Evolutionary conservation across 73 alveolate species (phyloP).

Genomic region (Paramecium pentaurelia): DNA sequence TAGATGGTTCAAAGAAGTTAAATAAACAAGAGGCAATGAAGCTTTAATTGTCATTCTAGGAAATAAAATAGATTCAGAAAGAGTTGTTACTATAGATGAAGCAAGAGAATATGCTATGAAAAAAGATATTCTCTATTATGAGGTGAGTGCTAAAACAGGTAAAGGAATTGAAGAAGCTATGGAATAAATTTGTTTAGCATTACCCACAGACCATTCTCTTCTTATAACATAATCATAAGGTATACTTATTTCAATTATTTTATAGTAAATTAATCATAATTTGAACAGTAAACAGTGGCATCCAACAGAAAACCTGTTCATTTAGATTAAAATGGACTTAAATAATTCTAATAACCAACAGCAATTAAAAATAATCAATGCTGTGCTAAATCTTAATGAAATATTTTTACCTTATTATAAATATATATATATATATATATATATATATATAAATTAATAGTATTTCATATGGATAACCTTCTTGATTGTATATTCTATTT

Average conservation of each 20-base stretch:
- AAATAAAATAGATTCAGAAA: slow-evolving; percentile 78
- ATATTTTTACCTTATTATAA: neutral
- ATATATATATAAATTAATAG: neutral
- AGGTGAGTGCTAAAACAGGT: slow-evolving; percentile 71
- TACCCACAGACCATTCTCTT: slow-evolving; percentile 23
- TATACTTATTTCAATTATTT: neutral
- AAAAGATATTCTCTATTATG: slow-evolving; percentile 63
- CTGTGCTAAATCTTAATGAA: neutral
- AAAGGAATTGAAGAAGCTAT: slow-evolving; percentile 63
- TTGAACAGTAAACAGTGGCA: slow-evolving; percentile 9
- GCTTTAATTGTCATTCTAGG: slow-evolving; percentile 79
- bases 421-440: neutral
- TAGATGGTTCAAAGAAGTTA: slow-evolving; percentile 82
- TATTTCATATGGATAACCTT: neutral
- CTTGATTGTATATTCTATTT: neutral
- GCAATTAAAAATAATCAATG: neutral
- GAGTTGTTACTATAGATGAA: slow-evolving; percentile 60
- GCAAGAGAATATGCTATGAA: slow-evolving; percentile 63
- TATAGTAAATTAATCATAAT: slow-evolving; percentile 4
- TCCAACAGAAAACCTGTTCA: slow-evolving; percentile 13
- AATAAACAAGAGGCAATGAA: slow-evolving; percentile 78
- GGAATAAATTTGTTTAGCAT: neutral
- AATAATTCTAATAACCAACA: neutral
- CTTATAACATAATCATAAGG: neutral
- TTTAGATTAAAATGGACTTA: neutral